Conservation (phyloP, 352 stramenopile genomes). For the Globisporangium yorkense region DNA sequence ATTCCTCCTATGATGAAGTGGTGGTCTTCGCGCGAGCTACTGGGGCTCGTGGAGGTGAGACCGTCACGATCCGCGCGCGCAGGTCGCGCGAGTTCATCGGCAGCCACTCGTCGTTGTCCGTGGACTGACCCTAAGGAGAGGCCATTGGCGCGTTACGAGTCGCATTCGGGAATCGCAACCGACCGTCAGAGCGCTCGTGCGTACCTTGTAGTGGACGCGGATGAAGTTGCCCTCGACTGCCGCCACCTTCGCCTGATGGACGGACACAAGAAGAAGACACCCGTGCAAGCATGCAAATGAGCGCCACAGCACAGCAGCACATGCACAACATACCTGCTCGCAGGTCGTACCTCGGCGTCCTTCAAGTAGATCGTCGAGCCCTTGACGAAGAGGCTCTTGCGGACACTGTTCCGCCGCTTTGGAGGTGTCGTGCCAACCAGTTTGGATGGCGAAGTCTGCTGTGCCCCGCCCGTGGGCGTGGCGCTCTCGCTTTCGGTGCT, state of each 20-base stretch:
- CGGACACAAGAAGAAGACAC: neutral
- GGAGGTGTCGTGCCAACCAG: neutral
- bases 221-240: slow-evolving; percentile 71
- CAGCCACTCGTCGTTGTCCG: slow-evolving; percentile 70
- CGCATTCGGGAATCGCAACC: too few relatives aligned
- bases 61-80: slow-evolving; percentile 34
- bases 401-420: slow-evolving; percentile 20
- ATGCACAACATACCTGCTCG: neutral
- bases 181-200: neutral
- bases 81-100: slow-evolving; percentile 38
- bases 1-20: slow-evolving; percentile 1
- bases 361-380: slow-evolving; percentile 61
- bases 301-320: neutral
- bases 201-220: slow-evolving; percentile 76
- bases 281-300: neutral
- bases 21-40: slow-evolving; percentile 14
- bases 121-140: slow-evolving; percentile 41
- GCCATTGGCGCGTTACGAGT: too few relatives aligned
- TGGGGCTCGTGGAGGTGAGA: slow-evolving; percentile 16
- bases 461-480: slow-evolving; percentile 7
- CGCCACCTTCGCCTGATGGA: slow-evolving; percentile 44
- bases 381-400: slow-evolving; percentile 45
- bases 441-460: neutral
- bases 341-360: slow-evolving; percentile 37
- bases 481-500: slow-evolving; percentile 9